Evolutionary conservation across 176 grass and related monocot species (phyloP).

Genomic region (Microstegium vimineum): DNA sequence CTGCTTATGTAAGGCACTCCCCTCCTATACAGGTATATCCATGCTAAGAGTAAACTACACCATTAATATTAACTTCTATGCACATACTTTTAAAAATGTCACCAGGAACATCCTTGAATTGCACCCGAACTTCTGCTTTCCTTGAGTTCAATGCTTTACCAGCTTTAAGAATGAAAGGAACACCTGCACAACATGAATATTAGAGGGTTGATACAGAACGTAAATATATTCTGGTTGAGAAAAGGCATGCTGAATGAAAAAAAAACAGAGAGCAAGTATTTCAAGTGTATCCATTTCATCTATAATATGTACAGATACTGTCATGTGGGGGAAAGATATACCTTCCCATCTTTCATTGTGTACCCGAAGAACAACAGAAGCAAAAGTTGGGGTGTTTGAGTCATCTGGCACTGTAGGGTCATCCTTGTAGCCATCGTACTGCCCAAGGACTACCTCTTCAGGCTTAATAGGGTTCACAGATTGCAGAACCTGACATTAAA

Average conservation of each 20-base stretch:
- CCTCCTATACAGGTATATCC: neutral
- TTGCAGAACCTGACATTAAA: constrained; percentile 77
- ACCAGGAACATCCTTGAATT: constrained; percentile 99
- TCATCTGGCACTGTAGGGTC: constrained; percentile 91
- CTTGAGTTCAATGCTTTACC: constrained; percentile 93
- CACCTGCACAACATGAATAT: constrained; percentile 59
- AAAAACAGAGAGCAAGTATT: neutral
- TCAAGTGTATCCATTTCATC: neutral
- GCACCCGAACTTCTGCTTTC: constrained; percentile 98
- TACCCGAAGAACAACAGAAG: constrained; percentile 79
- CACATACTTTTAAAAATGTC: constrained; percentile 94
- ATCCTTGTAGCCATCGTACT: constrained; percentile 96
- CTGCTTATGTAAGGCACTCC: constrained; percentile 3
- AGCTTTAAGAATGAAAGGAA: constrained; percentile 98
- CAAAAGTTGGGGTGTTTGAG: constrained; percentile 98
- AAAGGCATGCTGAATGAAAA: neutral
- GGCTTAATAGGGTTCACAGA: constrained; percentile 80
- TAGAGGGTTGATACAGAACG: constrained; percentile 2
- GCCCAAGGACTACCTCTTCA: constrained; percentile 95
- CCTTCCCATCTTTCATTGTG: constrained; percentile 99
- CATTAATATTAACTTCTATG: constrained; percentile 8
- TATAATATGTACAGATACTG: neutral
- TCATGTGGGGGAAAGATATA: constrained; percentile 27
- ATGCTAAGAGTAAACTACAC: neutral
- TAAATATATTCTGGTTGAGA: constrained; percentile 12